These are phyloP conservation scores for Picea glauca DNA, from an alignment of 75 land plant genomes.

Conservation along the genomic window DNA sequence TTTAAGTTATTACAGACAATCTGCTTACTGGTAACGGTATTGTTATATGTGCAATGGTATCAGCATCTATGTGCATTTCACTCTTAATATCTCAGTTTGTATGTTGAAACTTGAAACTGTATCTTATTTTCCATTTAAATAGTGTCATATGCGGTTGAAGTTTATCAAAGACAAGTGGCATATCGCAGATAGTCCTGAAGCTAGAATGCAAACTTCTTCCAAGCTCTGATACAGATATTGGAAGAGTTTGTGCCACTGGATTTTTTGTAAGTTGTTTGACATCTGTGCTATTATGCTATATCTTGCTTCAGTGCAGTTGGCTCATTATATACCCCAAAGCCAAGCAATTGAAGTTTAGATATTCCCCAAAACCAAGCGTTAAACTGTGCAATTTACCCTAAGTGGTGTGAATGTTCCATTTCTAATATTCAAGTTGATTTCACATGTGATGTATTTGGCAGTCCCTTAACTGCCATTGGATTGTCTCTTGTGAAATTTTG, in stretches of 20 bases:
- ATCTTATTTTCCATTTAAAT: not conserved
- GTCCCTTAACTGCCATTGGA: no score
- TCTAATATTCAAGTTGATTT: no score
- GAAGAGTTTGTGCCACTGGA: not conserved
- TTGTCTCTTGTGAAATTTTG: no score
- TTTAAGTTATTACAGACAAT: not conserved
- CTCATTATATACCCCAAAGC: no score
- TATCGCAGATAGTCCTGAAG: not conserved
- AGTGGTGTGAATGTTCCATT: no score
- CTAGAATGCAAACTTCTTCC: not conserved
- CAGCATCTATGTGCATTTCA: not conserved
- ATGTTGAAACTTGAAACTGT: slow-evolving; percentile 6
- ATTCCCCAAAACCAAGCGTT: no score
- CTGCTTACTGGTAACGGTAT: not conserved
- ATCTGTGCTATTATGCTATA: no score
- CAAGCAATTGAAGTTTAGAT: no score
- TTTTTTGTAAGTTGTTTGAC: no score
- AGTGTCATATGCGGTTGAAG: not conserved
- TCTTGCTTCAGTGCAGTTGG: no score
- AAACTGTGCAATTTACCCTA: no score
- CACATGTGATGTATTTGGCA: no score
- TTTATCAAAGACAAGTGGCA: not conserved
- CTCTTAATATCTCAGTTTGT: not conserved
- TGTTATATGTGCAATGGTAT: not conserved
- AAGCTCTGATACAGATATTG: not conserved